phyloP scores from a whole-genome alignment of 345 rosid species.

The Bruguiera gymnorhiza region DNA sequence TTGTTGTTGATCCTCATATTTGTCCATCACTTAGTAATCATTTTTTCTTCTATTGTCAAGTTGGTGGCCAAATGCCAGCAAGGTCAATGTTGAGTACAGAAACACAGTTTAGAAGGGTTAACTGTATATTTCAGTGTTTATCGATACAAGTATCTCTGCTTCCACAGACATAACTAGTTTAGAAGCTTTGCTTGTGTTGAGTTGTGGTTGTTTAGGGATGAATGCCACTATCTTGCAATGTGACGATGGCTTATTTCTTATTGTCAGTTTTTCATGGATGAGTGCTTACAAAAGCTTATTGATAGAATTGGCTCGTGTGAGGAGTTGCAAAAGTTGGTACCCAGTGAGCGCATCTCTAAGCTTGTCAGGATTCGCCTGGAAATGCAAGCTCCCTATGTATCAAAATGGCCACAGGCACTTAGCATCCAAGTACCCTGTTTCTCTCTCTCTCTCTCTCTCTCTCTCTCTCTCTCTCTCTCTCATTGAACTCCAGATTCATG shows the following conservation, averaged over 20 bases:
- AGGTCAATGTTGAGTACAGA: too few relatives aligned
- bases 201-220: not conserved
- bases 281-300: conserved; percentile 68
- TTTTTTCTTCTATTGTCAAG: too few relatives aligned
- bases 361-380: conserved; percentile 73
- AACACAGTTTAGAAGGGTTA: too few relatives aligned
- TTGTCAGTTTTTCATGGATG: conserved; percentile 84
- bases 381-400: conserved; percentile 85
- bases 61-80: too few relatives aligned
- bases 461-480: not conserved
- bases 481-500: not conserved
- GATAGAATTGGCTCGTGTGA: conserved; percentile 63
- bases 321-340: conserved; percentile 49
- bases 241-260: conserved; percentile 13
- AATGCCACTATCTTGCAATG: not conserved
- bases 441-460: not conserved
- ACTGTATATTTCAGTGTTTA: too few relatives aligned
- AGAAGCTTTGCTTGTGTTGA: not conserved
- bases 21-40: too few relatives aligned
- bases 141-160: too few relatives aligned
- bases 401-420: conserved; percentile 95
- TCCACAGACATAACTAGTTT: not conserved
- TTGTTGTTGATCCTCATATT: too few relatives aligned
- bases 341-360: conserved; percentile 64
- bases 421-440: conserved; percentile 64